Evolutionary conservation across 495 filamentous ascomycete species (phyloP).

Genomic region (Tuber indicum): DNA sequence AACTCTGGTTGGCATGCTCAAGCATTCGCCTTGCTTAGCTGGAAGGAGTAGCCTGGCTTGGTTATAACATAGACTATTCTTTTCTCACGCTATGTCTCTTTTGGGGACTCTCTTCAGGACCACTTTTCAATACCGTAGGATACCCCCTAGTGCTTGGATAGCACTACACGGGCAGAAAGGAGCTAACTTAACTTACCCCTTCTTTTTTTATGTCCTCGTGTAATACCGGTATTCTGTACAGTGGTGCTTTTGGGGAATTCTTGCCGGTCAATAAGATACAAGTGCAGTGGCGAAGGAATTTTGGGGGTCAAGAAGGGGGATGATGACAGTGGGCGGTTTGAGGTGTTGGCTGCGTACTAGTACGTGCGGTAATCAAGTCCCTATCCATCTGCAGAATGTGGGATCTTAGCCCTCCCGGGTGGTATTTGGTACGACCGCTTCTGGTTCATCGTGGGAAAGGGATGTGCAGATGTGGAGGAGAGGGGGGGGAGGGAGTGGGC

Average conservation of each 20-base stretch:
- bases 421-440: not conserved
- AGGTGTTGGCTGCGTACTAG: not conserved
- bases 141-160: not conserved
- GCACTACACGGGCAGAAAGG: not conserved
- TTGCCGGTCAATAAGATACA: not conserved
- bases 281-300: not conserved
- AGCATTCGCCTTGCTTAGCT: not conserved
- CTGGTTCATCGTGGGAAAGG: conserved; percentile 10
- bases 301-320: not conserved
- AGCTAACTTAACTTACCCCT: too few relatives aligned
- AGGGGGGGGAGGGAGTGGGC: not conserved
- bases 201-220: not conserved
- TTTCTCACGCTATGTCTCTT: not conserved
- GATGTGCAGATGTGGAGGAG: conserved; percentile 6
- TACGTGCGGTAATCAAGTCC: not conserved
- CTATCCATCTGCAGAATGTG: not conserved
- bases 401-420: not conserved
- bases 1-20: not conserved
- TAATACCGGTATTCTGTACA: not conserved
- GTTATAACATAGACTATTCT: not conserved
- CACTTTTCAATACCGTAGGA: not conserved
- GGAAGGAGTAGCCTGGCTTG: not conserved
- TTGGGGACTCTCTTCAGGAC: not conserved
- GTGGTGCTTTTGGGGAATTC: not conserved
- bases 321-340: not conserved